Percentiles rank a stretch among this genome's conserved stretches.
Conservation (phyloP, 1,284 basidiomycete species). For the Ustilago sp. region DNA sequence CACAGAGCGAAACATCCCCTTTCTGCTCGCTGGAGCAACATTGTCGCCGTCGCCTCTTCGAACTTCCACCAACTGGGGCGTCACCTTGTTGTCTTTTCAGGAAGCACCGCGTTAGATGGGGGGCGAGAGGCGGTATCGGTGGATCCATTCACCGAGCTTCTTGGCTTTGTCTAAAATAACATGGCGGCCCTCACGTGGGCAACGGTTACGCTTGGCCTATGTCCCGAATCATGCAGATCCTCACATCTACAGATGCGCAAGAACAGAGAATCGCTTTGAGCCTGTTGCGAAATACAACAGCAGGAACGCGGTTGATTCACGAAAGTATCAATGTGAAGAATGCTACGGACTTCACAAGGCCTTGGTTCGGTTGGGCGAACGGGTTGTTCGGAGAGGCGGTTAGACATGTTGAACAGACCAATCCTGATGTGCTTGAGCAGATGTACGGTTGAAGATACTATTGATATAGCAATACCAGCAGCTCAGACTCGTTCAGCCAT, state of each 20-base stretch:
- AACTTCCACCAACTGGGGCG: neutral
- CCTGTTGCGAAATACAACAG: conserved; percentile 54
- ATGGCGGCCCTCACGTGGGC: conserved; percentile 58
- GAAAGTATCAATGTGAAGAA: conserved; percentile 58
- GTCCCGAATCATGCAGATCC: conserved; percentile 51
- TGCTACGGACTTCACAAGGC: conserved; percentile 52
- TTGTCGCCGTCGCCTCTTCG: neutral
- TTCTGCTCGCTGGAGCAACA: neutral
- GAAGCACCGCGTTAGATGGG: too few relatives aligned
- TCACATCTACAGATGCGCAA: conserved; percentile 49
- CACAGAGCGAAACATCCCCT: conserved; percentile 15
- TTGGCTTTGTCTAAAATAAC: neutral
- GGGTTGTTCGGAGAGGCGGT: conserved; percentile 57
- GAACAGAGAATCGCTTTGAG: conserved; percentile 49
- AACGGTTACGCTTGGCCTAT: conserved; percentile 62
- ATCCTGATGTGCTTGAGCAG: conserved; percentile 37
- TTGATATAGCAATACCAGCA: too few relatives aligned
- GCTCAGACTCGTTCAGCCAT: neutral
- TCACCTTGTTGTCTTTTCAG: neutral
- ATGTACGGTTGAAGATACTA: conserved; percentile 5
- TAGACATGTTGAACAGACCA: conserved; percentile 48
- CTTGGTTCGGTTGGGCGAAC: conserved; percentile 61
- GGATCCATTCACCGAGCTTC: neutral
- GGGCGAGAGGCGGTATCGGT: neutral
- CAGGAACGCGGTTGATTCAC: conserved; percentile 60